phyloP scores from a whole-genome alignment of 225 moss, liverwort and hornwort genomes.

The Anthoceros angustus region DNA sequence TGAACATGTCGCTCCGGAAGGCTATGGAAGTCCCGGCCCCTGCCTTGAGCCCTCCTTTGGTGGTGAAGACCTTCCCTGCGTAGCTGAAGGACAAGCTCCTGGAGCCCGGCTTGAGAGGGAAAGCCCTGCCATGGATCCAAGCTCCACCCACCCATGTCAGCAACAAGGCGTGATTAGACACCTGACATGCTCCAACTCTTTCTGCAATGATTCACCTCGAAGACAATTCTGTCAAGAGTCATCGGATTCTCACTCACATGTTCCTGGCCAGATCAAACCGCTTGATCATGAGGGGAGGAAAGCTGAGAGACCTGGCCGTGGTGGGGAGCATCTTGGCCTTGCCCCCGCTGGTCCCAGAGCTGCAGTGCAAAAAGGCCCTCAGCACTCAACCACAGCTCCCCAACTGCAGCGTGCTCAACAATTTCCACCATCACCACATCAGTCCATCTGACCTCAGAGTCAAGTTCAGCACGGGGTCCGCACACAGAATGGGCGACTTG shows the following conservation, averaged over 20 bases:
- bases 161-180: no score
- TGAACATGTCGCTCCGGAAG: constrained; percentile 16
- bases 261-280: not conserved
- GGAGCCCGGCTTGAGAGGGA: not conserved
- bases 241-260: not conserved
- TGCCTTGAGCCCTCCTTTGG: constrained; percentile 18
- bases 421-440: not conserved
- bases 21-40: constrained; percentile 12
- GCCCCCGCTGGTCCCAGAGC: not conserved
- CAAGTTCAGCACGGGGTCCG: constrained; percentile 29
- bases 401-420: not conserved
- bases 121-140: not conserved
- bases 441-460: constrained; percentile 16
- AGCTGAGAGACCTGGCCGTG: not conserved
- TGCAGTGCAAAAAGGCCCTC: not conserved
- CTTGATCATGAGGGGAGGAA: not conserved
- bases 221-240: no score
- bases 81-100: constrained; percentile 10
- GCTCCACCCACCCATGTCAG: no score
- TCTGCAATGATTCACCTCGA: no score
- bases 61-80: constrained; percentile 18
- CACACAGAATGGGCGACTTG: constrained; percentile 18
- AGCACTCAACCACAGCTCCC: not conserved
- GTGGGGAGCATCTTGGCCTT: not conserved
- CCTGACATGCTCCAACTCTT: no score